These are phyloP conservation scores for Fusarium aywerte DNA, from an alignment of 2,329 filamentous ascomycete genomes.

Conservation along the genomic window DNA sequence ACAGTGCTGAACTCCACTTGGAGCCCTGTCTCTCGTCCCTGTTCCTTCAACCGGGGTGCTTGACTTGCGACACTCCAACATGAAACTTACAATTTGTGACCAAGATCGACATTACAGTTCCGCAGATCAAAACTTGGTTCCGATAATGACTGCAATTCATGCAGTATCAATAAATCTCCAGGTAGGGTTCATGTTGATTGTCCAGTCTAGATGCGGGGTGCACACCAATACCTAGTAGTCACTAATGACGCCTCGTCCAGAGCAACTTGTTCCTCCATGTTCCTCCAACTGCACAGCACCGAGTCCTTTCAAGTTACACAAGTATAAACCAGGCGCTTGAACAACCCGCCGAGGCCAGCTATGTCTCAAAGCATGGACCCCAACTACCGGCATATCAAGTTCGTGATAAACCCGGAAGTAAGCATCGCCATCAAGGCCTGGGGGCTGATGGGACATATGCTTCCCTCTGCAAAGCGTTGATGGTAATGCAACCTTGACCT, in stretches of 20 bases:
- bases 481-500: too few species aligned
- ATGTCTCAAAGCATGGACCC: neutral
- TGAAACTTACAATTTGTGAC: too few species aligned
- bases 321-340: neutral
- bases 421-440: neutral
- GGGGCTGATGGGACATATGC: neutral
- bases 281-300: neutral
- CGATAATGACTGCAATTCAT: too few species aligned
- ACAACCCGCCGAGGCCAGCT: neutral
- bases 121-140: too few species aligned
- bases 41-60: neutral
- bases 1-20: neutral
- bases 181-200: neutral
- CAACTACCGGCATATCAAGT: accelerated
- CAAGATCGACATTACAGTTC: too few species aligned
- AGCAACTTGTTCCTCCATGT: neutral
- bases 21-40: neutral
- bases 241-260: neutral
- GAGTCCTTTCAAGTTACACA: neutral
- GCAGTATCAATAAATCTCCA: neutral
- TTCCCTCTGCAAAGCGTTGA: too few species aligned
- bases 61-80: too few species aligned
- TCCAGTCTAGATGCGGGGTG: neutral
- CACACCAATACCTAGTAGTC: neutral
- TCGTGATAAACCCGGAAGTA: neutral